A percentile compares a stretch with the other conserved stretches of the same genome.
Conservation (phyloP, 1,284 basidiomycete species). For the Vanrija humicola region DNA sequence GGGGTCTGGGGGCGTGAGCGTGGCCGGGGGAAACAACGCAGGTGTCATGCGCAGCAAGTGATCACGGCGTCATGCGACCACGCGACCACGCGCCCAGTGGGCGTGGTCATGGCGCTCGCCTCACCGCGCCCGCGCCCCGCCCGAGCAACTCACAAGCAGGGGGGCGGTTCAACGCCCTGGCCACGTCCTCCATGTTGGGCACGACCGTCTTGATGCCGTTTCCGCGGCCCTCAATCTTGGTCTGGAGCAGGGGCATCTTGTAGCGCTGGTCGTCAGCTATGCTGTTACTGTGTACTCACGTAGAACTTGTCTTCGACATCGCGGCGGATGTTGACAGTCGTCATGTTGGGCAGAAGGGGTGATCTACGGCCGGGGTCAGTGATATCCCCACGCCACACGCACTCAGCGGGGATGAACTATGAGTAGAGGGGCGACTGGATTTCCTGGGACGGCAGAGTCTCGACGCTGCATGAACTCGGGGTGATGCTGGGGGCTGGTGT, state of each 20-base stretch:
- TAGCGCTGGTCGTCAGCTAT: slow-evolving; percentile 38
- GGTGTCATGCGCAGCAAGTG: no score
- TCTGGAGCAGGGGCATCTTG: slow-evolving; percentile 87
- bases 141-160: slow-evolving; percentile 60
- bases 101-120: no score
- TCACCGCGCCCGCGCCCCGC: not conserved
- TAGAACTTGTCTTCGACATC: slow-evolving; percentile 80
- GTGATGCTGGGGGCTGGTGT: slow-evolving; percentile 9
- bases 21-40: no score
- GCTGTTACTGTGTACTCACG: slow-evolving; percentile 27
- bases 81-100: no score
- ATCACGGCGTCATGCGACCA: no score
- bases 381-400: slow-evolving; percentile 5
- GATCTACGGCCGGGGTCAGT: slow-evolving; percentile 14
- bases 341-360: slow-evolving; percentile 60
- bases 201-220: slow-evolving; percentile 99
- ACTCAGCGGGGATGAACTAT: slow-evolving; percentile 17
- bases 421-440: slow-evolving; percentile 1
- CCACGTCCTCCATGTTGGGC: slow-evolving; percentile 98
- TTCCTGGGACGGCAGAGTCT: slow-evolving; percentile 3
- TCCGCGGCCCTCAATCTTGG: slow-evolving; percentile 98
- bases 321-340: slow-evolving; percentile 92
- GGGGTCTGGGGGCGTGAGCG: slow-evolving; percentile 59
- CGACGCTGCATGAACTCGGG: slow-evolving; percentile 25
- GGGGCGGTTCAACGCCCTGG: slow-evolving; percentile 89